Evolutionary conservation across 805 yeast species (phyloP), one percentile per base, ranked within the genome.

Genomic region (Yamadazyma olivae): DNA sequence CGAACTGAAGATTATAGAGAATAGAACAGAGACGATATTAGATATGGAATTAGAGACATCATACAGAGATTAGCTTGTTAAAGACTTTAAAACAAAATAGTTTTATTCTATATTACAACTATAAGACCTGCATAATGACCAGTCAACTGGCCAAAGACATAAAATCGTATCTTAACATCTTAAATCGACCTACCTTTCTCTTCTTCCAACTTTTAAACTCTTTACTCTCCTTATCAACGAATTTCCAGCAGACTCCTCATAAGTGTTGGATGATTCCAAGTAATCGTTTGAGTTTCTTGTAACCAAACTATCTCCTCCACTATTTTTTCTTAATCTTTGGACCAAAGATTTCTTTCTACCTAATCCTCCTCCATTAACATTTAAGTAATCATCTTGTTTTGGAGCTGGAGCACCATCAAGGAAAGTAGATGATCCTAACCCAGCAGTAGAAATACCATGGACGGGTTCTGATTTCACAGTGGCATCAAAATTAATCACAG

Each of bases 361-460:
- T 42, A 90, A 61, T 1, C 80, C 81, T 14, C 71, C 60, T 19
- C 45, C 51, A 31, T 39, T 41, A n/a, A 49, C 31, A 18, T 41
- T 44, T 29, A 51, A 44, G 33, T 58, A 51, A 12, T 54, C 56
- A 15, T 64, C 65, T 10, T 52, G 53, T 58, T 37, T 82, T 61
- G 74, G 71, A 4, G 97, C 99, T 10, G 98, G 98, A 0, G 97
- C 93, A 23, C 99, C 99, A 58, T 93, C 96, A 42, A 91, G 57
- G 56, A 91, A 91, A 0, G 99, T 91, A 2, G 96, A 75, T 1
- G 91, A 77, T 3, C 99, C 99, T 28, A 93, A 71, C 1, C 99
- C 99, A 35, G 83, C 71, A 1, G 97, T 85, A 2, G 84, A 73
- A 32, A 77, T 76, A 14, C 99, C 99, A 57, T 91, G 96, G 14